Evolutionary conservation across 495 filamentous ascomycete genomes (phyloP).

Genomic region (Friedmanniomyces endolithicus): DNA sequence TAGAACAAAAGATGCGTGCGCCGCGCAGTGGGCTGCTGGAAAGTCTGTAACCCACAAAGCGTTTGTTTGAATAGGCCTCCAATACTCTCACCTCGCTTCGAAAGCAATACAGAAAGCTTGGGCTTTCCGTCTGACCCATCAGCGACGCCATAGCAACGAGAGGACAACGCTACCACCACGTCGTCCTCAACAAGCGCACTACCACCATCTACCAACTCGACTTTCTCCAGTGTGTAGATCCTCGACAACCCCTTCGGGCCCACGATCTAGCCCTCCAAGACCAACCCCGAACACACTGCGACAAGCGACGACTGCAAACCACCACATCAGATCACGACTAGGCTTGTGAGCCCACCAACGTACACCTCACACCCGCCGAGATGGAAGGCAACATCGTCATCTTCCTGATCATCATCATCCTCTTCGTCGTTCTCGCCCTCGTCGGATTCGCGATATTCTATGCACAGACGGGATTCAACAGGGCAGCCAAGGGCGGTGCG

Average conservation of each 20-base stretch:
- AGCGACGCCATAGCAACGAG: background rate
- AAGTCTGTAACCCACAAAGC: background rate
- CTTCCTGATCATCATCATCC: constrained; percentile 35
- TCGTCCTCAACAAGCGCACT: background rate
- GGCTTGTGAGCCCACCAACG: constrained; percentile 4
- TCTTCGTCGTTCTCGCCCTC: constrained; percentile 33
- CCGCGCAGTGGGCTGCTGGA: background rate
- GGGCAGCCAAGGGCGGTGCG: constrained; percentile 2
- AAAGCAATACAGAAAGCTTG: no score
- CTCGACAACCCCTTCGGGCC: background rate
- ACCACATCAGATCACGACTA: background rate
- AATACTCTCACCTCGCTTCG: background rate
- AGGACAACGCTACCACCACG: background rate
- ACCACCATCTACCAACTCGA: background rate
- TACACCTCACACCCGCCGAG: constrained; percentile 10
- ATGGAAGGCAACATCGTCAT: constrained; percentile 37
- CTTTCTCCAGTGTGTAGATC: background rate
- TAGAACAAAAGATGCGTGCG: background rate
- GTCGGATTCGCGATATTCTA: constrained; percentile 32
- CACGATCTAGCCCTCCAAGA: background rate
- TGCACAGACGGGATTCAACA: constrained; percentile 25
- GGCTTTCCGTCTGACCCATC: background rate
- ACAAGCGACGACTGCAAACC: background rate
- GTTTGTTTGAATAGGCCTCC: background rate
- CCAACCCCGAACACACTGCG: background rate